phyloP scores from a whole-genome alignment of 1,284 basidiomycete species.

The Earliella scabrosa region DNA sequence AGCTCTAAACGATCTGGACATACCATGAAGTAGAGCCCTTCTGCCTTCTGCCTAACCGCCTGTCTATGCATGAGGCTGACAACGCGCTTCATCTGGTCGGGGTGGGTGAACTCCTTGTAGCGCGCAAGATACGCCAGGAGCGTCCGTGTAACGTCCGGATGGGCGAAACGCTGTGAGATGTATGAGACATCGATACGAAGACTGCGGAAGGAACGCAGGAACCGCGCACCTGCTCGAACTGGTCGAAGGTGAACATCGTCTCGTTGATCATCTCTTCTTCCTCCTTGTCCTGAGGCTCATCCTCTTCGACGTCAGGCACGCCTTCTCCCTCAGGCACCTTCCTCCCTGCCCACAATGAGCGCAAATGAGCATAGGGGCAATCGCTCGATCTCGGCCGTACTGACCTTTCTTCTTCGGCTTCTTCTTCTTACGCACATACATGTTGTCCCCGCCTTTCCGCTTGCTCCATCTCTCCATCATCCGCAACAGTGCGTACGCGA shows the following conservation, averaged over 20 bases:
- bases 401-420: slow-evolving; percentile 51
- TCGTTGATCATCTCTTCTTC: slow-evolving; percentile 74
- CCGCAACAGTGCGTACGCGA: slow-evolving; percentile 80
- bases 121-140: slow-evolving; percentile 80
- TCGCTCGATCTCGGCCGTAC: too few species aligned
- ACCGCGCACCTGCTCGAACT: slow-evolving; percentile 79
- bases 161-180: slow-evolving; percentile 74
- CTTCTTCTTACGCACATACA: slow-evolving; percentile 79
- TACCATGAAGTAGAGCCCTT: slow-evolving; percentile 92
- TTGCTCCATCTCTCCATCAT: slow-evolving; percentile 91
- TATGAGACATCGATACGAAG: too few species aligned
- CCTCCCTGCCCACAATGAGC: slow-evolving; percentile 30
- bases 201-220: slow-evolving; percentile 1
- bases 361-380: neutral
- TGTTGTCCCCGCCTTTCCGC: slow-evolving; percentile 58
- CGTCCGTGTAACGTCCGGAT: slow-evolving; percentile 82
- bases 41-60: slow-evolving; percentile 86
- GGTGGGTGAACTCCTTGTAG: slow-evolving; percentile 79
- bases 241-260: slow-evolving; percentile 88
- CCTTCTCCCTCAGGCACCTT: slow-evolving; percentile 53
- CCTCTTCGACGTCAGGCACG: slow-evolving; percentile 70
- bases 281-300: slow-evolving; percentile 53
- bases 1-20: slow-evolving; percentile 23
- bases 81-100: slow-evolving; percentile 85
- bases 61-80: slow-evolving; percentile 89